These are phyloP conservation scores for Neurospora sp. DNA, from an alignment of 495 filamentous ascomycete species.

Conservation along the genomic window DNA sequence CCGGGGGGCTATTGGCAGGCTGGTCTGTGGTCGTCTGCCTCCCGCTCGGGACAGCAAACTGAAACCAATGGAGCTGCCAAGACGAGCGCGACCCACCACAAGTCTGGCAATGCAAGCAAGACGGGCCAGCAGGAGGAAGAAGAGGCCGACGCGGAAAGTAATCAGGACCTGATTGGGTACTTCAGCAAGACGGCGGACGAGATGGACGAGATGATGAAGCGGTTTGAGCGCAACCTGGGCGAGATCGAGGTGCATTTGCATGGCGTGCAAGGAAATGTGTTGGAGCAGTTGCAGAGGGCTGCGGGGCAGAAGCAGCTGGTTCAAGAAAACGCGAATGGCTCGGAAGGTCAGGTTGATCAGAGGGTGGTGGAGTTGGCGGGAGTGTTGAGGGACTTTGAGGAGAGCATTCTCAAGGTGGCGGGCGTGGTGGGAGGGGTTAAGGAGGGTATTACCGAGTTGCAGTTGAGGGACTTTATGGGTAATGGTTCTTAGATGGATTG, in stretches of 20 bases:
- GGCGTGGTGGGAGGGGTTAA: conserved; percentile 55
- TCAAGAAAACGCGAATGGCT: conserved; percentile 22
- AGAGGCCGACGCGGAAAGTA: conserved; percentile 46
- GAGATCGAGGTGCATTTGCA: conserved; percentile 80
- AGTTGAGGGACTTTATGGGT: conserved; percentile 44
- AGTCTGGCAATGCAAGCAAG: neutral
- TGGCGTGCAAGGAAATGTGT: conserved; percentile 58
- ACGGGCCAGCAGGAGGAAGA: conserved; percentile 5
- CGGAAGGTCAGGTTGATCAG: conserved; percentile 19
- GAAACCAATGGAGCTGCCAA: conserved; percentile 4
- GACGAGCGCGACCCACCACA: neutral
- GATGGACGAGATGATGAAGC: conserved; percentile 54
- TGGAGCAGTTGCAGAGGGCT: conserved; percentile 60
- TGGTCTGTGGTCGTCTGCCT: conserved; percentile 31
- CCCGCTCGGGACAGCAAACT: conserved; percentile 17
- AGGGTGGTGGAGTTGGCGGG: conserved; percentile 45
- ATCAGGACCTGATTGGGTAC: conserved; percentile 61
- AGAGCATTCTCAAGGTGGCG: conserved; percentile 66
- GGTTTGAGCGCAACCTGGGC: conserved; percentile 56
- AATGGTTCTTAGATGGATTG: conserved; percentile 10
- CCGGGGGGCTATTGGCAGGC: conserved; percentile 62
- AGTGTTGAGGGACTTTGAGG: conserved; percentile 68
- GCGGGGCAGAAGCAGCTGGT: conserved; percentile 26
- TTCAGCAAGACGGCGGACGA: conserved; percentile 65
- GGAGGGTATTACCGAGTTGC: conserved; percentile 60